phyloP scores from a whole-genome alignment of 192 early-diverging fungal genomes.

The Coemansia sp. region DNA sequence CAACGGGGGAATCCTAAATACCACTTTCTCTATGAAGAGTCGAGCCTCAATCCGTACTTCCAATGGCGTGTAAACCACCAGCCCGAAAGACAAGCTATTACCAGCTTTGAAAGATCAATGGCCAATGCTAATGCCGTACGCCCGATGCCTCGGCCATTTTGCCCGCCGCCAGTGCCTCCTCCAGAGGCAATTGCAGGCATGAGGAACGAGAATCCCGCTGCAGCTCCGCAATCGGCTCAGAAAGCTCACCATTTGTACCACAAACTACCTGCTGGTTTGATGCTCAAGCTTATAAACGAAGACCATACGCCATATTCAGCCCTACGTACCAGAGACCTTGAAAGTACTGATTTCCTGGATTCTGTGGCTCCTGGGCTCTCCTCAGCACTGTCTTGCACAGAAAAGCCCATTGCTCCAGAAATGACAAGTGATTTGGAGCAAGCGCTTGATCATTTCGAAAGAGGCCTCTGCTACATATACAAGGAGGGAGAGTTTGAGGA shows the following conservation, averaged over 20 bases:
- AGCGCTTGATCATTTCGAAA: slow-evolving; percentile 23
- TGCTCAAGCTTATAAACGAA: slow-evolving; percentile 16
- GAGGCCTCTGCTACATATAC: slow-evolving; percentile 40
- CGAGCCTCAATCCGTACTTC: slow-evolving; percentile 26
- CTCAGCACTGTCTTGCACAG: not conserved
- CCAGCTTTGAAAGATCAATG: not conserved
- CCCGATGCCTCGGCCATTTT: not conserved
- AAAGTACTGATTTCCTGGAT: slow-evolving; percentile 24
- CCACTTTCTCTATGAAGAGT: slow-evolving; percentile 25
- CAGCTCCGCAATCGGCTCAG: not conserved
- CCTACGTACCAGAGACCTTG: slow-evolving; percentile 11
- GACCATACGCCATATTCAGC: slow-evolving; percentile 20
- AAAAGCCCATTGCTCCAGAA: not conserved
- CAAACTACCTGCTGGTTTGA: slow-evolving; percentile 35
- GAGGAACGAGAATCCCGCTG: not conserved
- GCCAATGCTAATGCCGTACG: not conserved
- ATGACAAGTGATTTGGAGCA: slow-evolving; percentile 21
- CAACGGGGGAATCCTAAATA: slow-evolving; percentile 29
- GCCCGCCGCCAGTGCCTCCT: slow-evolving; percentile 5
- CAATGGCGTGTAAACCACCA: slow-evolving; percentile 17
- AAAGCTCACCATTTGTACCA: slow-evolving; percentile 9
- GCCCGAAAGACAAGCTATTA: not conserved
- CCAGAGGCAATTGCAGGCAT: not conserved
- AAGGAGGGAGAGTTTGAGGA: slow-evolving; percentile 28
- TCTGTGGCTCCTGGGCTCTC: slow-evolving; percentile 20